phyloP scores from a whole-genome alignment of 257 asterid genomes.

The Nemophila menziesii region DNA sequence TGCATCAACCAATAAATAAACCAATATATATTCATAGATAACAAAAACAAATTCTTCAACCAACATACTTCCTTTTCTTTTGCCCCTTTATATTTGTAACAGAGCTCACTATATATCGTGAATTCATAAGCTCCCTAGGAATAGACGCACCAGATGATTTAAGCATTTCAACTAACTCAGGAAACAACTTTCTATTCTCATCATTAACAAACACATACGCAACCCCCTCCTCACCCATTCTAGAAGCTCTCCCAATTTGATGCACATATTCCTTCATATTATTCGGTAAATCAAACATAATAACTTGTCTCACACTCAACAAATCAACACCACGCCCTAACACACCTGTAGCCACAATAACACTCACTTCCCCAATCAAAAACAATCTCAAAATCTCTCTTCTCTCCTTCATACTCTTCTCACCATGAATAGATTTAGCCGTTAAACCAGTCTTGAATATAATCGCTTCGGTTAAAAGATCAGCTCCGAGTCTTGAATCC shows the following conservation, averaged over 20 bases:
- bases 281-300: slow-evolving; percentile 87
- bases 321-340: slow-evolving; percentile 86
- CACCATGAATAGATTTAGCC: slow-evolving; percentile 77
- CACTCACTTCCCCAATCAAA: slow-evolving; percentile 62
- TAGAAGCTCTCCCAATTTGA: slow-evolving; percentile 90
- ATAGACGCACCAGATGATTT: slow-evolving; percentile 64
- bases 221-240: slow-evolving; percentile 74
- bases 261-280: slow-evolving; percentile 84
- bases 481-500: slow-evolving; percentile 79
- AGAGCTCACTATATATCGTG: slow-evolving; percentile 24
- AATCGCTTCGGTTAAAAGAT: slow-evolving; percentile 79
- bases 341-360: slow-evolving; percentile 84
- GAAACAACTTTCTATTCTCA: slow-evolving; percentile 63
- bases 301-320: slow-evolving; percentile 61
- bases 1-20: too few species aligned
- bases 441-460: slow-evolving; percentile 44
- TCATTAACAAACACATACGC: slow-evolving; percentile 71
- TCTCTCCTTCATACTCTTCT: slow-evolving; percentile 86
- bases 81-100: slow-evolving; percentile 28
- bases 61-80: slow-evolving; percentile 53
- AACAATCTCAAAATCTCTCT: slow-evolving; percentile 59
- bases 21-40: too few species aligned
- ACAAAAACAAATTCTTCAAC: slow-evolving; percentile 1
- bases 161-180: slow-evolving; percentile 48
- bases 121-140: slow-evolving; percentile 71